Percentiles rank a stretch among this genome's conserved stretches.
phyloP scores from a whole-genome alignment of 495 filamentous ascomycete genomes.

The Chaetomidium leptoderma region DNA sequence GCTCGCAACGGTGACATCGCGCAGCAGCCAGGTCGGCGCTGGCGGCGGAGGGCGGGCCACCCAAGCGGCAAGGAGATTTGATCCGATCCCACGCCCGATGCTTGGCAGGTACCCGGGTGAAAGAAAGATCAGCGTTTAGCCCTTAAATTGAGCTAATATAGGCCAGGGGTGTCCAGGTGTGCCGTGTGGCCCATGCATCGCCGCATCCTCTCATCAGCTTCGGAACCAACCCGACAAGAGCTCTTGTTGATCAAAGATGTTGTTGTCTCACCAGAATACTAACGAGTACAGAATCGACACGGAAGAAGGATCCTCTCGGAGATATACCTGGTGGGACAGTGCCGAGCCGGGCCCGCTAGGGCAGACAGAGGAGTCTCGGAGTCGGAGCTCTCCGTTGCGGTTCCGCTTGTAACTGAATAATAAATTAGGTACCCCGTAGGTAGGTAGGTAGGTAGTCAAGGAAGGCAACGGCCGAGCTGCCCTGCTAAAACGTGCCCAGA shows the following conservation, averaged over 20 bases:
- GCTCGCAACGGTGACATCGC: slow-evolving; percentile 27
- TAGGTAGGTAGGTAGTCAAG: too few relatives aligned
- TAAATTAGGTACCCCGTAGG: too few relatives aligned
- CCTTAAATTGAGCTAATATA: slow-evolving; percentile 31
- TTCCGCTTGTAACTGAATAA: too few relatives aligned
- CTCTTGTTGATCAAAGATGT: too few relatives aligned
- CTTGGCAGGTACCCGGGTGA: slow-evolving; percentile 14
- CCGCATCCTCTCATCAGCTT: too few relatives aligned
- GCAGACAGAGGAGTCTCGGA: background rate
- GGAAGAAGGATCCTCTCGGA: too few relatives aligned
- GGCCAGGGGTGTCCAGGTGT: slow-evolving; percentile 20
- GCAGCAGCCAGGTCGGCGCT: slow-evolving; percentile 21
- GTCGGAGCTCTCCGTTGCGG: too few relatives aligned
- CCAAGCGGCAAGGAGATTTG: slow-evolving; percentile 19
- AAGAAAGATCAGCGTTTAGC: slow-evolving; percentile 14
- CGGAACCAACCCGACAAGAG: too few relatives aligned
- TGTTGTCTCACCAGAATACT: too few relatives aligned
- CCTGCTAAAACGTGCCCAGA: too few relatives aligned
- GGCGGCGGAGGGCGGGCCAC: slow-evolving; percentile 11
- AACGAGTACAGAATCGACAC: too few relatives aligned
- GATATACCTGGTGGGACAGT: slow-evolving; percentile 4
- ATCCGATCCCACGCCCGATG: slow-evolving; percentile 28
- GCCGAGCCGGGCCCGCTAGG: slow-evolving; percentile 1
- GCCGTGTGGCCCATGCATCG: slow-evolving; percentile 12
- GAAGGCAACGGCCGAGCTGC: too few relatives aligned